A percentile compares a stretch with the other conserved stretches of the same genome.
Evolutionary conservation across 495 filamentous ascomycete species (phyloP).

Genomic region (Penicillium waksmanii): DNA sequence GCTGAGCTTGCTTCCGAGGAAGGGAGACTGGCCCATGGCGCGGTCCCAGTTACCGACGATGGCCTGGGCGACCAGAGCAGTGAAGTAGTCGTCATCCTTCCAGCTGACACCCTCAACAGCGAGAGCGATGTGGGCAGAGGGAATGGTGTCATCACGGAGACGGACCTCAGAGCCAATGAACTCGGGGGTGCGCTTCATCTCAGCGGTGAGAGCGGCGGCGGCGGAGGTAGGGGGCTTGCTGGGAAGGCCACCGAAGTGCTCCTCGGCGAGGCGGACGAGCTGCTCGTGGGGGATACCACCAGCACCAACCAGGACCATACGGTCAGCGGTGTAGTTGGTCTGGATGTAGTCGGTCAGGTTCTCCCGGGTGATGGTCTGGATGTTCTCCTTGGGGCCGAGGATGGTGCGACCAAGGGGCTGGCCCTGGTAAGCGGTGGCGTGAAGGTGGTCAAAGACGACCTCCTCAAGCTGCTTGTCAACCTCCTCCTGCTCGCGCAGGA

Average conservation of each 20-base stretch:
- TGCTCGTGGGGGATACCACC: constrained; percentile 92
- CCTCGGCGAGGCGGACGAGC: constrained; percentile 93
- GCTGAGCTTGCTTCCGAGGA: constrained; percentile 97
- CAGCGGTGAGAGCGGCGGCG: constrained; percentile 62
- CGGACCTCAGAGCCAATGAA: constrained; percentile 96
- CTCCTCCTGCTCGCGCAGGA: constrained; percentile 98
- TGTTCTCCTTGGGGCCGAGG: constrained; percentile 97
- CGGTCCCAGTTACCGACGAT: constrained; percentile 99
- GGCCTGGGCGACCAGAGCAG: constrained; percentile 93
- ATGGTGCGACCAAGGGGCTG: constrained; percentile 98
- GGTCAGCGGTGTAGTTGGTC: constrained; percentile 98
- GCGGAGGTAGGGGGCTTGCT: constrained; percentile 71
- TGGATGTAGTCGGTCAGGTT: constrained; percentile 96
- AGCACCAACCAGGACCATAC: constrained; percentile 97
- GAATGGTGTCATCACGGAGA: constrained; percentile 93
- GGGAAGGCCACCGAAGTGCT: constrained; percentile 84
- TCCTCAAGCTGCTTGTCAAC: constrained; percentile 99
- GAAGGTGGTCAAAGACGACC: constrained; percentile 98
- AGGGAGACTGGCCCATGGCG: constrained; percentile 93
- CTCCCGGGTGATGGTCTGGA: constrained; percentile 87
- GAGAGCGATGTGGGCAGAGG: constrained; percentile 95
- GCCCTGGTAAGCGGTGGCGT: constrained; percentile 95
- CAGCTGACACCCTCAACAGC: constrained; percentile 99
- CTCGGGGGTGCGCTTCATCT: constrained; percentile 84
- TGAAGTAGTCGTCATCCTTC: constrained; percentile 99